Base-by-base conservation (phyloP, 1,139 yeast species). In the Pichia kudriavzevii region DNA sequence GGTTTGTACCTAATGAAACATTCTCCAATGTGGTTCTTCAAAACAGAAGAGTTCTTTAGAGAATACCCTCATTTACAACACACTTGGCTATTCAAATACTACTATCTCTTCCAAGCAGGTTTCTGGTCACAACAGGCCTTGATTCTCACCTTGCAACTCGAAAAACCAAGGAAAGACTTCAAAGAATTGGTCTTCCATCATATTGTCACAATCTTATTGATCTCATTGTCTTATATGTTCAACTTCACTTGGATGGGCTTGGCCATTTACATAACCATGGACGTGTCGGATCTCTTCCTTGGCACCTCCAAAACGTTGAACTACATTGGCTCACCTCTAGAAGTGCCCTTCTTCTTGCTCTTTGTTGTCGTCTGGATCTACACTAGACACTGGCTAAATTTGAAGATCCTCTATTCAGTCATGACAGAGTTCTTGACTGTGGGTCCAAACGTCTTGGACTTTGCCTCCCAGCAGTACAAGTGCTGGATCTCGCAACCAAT, bases 51-150 rank as follows among this genome's bases (percentile, higher is more conserved):
- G 31, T 81, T 91, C 64, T 91, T 85, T 58, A 69, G 61, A 37
- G 64, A 72, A 22, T 91, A 81, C 56, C 98, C 98, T 10, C 97
- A 93, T 61, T 68, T 72, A 44, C 69, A 81, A 25, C 87, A 83
- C 54, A 79, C 74, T 40, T 69, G 67, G 42, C 64, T 69, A 42
- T 82, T 82, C 63, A 91, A 91, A 63, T 56, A 76, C 13, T 93
- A 81, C 56, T 93, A 91, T 59, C 66, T 91, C 46, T 77, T 85
- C 26, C 98, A 91, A 63, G 96, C 97, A 6, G 83, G 96, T 3
- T 91, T 85, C 60, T 91, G 99, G 99, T 78, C 87, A 13, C 99
- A 91, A 63, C 98, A 91, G 61, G 79, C 93, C 1, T 75, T 83
- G 28, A 80, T 91, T 19, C 66, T 91, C 43, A 62, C 78, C 38